Evolutionary conservation across 176 grass and related monocot genomes (phyloP), one percentile per base, ranked within the genome.

Genomic region (Bothriochloa decipiens): DNA sequence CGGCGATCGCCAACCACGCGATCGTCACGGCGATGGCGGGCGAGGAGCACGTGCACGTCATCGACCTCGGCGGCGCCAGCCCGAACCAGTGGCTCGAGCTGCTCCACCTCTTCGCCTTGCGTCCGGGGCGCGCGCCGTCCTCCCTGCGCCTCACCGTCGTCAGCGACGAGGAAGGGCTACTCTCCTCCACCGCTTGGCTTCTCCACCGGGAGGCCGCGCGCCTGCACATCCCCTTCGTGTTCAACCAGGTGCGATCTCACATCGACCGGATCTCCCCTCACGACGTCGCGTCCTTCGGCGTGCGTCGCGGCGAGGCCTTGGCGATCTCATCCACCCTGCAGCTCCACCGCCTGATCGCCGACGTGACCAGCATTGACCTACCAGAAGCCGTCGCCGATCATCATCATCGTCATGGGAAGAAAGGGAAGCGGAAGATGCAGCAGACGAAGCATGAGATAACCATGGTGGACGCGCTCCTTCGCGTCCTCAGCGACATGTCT

Each of bases 21-120:
- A 89, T 97, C 66, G 2, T 86, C 5, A 84, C 87, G 40, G 90
- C 84, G 12, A 89, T 79, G 78, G 78, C 60, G 37, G 53, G 26
- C 4, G 88, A 91, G 81, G 57, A 22, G 57, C 15, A 2, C 12
- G 65, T 94, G 5, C 88, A 94, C 81, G 78, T 94, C 28, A 69
- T 97, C 52, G 92, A 97, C 79, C 77, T 97, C 27, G 75, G 81
- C 16, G 84, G 86, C 5, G 70, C 84, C 35, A 85, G 81, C 65
- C 57, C 81, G 0, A 55, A 76, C 39, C 95, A 92, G 78, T 92
- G 90, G 90, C 60, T 91, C 22, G 49, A 85, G 37, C 81, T 97
- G 25, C 46, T 97, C 60, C 70, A 82, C 26, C 77, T 90, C 61
- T 60, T 97, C 8, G 70, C 88, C 8, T 26, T 57, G 7, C 84